Evolutionary conservation across 306 rosid genomes (phyloP).

Genomic region (Rubus idaeus): DNA sequence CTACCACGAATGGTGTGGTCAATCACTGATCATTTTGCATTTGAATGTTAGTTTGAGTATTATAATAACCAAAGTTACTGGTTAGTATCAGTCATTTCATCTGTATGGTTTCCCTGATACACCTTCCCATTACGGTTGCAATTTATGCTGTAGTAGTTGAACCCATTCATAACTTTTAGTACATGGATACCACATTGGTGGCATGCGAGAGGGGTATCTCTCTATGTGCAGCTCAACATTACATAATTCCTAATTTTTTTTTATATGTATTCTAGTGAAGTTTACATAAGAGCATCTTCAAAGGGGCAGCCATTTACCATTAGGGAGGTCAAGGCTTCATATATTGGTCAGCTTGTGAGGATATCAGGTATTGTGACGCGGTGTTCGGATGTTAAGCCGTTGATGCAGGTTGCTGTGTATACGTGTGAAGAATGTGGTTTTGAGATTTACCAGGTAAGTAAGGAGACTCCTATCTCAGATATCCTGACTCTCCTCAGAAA

Average conservation of each 20-base stretch:
- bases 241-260: not conserved
- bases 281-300: conserved; percentile 82
- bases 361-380: conserved; percentile 90
- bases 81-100: not conserved
- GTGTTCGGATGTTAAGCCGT: conserved; percentile 96
- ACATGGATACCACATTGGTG: not conserved
- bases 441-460: conserved; percentile 94
- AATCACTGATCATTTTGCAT: not conserved
- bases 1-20: not conserved
- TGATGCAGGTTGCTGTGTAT: conserved; percentile 97
- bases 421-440: conserved; percentile 98
- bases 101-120: not conserved
- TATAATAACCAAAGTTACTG: not conserved
- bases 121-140: not conserved
- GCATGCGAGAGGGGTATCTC: not conserved
- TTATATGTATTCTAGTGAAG: conserved; percentile 64
- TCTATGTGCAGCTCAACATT: not conserved
- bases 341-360: conserved; percentile 94
- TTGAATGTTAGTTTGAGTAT: not conserved
- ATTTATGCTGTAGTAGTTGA: not conserved
- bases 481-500: not conserved
- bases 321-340: conserved; percentile 93
- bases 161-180: not conserved
- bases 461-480: not conserved
- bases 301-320: conserved; percentile 88